Evolutionary conservation across 306 rosid genomes (phyloP).

Genomic region (Alnus glutinosa): DNA sequence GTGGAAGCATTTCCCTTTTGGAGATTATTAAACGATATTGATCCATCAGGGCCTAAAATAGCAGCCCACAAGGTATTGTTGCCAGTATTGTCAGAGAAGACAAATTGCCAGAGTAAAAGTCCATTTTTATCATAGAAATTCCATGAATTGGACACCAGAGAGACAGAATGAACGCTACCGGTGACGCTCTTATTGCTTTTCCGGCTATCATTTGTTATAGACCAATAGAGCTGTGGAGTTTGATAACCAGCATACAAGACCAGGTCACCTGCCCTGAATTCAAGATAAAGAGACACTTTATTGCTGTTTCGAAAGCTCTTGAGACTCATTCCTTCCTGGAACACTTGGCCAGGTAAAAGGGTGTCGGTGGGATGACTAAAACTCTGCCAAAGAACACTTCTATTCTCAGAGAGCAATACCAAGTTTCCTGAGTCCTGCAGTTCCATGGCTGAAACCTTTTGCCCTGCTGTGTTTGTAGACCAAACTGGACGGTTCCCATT

Average conservation of each 20-base stretch:
- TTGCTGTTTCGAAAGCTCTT: slow-evolving; percentile 35
- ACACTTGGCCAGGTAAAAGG: slow-evolving; percentile 50
- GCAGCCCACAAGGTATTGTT: slow-evolving; percentile 34
- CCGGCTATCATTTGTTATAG: slow-evolving; percentile 38
- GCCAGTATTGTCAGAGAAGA: slow-evolving; percentile 21
- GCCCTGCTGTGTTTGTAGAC: slow-evolving; percentile 43
- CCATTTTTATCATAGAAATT: slow-evolving; percentile 40
- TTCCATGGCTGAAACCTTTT: slow-evolving; percentile 40
- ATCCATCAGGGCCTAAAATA: slow-evolving; percentile 30
- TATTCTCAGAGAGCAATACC: slow-evolving; percentile 43
- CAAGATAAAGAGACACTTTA: slow-evolving; percentile 37
- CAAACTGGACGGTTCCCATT: slow-evolving; percentile 24
- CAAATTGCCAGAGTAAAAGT: slow-evolving; percentile 47
- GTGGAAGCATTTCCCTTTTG: slow-evolving; percentile 23
- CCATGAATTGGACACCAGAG: slow-evolving; percentile 43
- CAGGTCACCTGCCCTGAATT: slow-evolving; percentile 40
- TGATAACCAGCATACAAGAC: slow-evolving; percentile 44
- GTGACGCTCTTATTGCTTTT: slow-evolving; percentile 28
- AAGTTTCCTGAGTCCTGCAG: slow-evolving; percentile 53
- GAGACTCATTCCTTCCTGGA: slow-evolving; percentile 51
- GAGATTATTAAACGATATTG: slow-evolving; percentile 28
- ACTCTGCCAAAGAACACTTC: slow-evolving; percentile 54
- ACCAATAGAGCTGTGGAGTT: slow-evolving; percentile 59
- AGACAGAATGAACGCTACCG: slow-evolving; percentile 32
- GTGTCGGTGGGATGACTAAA: slow-evolving; percentile 57